Conservation (phyloP, 176 grass and related monocot genomes). For the Cocos nucifera region DNA sequence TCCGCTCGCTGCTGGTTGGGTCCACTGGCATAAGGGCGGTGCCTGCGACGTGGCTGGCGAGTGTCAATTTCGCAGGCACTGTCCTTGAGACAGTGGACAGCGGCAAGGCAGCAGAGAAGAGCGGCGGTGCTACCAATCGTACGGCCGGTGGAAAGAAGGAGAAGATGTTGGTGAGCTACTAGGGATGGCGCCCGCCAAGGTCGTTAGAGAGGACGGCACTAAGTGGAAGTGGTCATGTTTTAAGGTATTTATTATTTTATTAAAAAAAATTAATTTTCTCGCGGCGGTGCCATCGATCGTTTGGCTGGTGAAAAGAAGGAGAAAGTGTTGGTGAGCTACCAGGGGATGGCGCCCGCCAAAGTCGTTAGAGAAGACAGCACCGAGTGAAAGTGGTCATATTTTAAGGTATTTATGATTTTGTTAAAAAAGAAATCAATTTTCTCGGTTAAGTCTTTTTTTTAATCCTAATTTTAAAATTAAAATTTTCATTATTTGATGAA, state of each 20-base stretch:
- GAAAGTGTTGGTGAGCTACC: conserved; percentile 40
- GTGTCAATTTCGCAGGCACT: too few species aligned
- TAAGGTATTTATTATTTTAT: conserved; percentile 22
- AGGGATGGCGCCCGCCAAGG: conserved; percentile 39
- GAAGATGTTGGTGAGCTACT: conserved; percentile 41
- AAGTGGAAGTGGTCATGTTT: conserved; percentile 92
- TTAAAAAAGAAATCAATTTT: too few species aligned
- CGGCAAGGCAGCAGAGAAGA: not conserved
- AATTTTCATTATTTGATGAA: too few species aligned
- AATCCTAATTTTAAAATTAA: too few species aligned
- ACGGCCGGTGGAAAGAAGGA: not conserved
- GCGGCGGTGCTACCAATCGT: not conserved
- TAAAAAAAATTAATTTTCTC: too few species aligned
- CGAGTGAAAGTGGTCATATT: conserved; percentile 84
- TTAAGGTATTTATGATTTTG: conserved; percentile 22
- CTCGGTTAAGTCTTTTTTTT: too few species aligned
- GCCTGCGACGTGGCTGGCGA: conserved; percentile 7
- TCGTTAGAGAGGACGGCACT: conserved; percentile 50
- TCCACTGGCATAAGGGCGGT: conserved; percentile 10
- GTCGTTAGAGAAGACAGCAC: conserved; percentile 50
- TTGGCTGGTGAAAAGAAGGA: not conserved
- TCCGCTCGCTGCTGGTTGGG: not conserved
- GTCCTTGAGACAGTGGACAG: not conserved
- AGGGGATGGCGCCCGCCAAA: conserved; percentile 39
- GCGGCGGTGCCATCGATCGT: not conserved